Evolutionary conservation across 768 basidiomycete species (phyloP).

Genomic region (Lactarius trivialis): DNA sequence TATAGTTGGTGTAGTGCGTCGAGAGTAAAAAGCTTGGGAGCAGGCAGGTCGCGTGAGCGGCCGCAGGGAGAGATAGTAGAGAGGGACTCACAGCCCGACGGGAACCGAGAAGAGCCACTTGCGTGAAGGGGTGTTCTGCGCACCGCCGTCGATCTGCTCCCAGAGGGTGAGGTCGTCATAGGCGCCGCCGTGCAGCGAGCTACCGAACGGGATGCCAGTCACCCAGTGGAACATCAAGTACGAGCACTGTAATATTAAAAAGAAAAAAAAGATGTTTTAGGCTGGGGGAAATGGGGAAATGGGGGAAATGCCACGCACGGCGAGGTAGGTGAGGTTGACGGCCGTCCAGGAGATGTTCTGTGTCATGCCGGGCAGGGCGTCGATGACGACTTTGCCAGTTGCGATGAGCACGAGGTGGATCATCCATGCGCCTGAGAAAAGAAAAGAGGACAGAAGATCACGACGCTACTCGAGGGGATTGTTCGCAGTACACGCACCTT

Average conservation of each 20-base stretch:
- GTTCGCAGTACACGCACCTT: slow-evolving; percentile 47
- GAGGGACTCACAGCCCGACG: slow-evolving; percentile 66
- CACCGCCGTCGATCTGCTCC: slow-evolving; percentile 99
- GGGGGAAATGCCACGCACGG: slow-evolving; percentile 47
- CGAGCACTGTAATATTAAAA: slow-evolving; percentile 34
- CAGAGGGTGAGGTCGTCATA: slow-evolving; percentile 97
- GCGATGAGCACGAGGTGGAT: slow-evolving; percentile 94
- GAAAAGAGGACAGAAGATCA: background rate
- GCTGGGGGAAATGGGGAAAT: background rate
- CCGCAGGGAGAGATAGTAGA: slow-evolving; percentile 1
- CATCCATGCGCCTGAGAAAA: slow-evolving; percentile 86
- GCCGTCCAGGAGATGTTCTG: slow-evolving; percentile 95
- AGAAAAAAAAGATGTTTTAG: background rate
- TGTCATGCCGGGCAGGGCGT: slow-evolving; percentile 89
- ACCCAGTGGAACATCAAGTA: slow-evolving; percentile 99
- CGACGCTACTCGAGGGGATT: background rate
- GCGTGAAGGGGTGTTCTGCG: slow-evolving; percentile 96
- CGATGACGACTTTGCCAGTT: slow-evolving; percentile 85
- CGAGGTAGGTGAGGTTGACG: slow-evolving; percentile 84
- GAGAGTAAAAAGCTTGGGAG: slow-evolving; percentile 80
- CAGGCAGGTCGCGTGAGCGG: slow-evolving; percentile 18
- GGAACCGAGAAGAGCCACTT: slow-evolving; percentile 94
- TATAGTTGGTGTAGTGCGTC: slow-evolving; percentile 96
- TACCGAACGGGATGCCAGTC: slow-evolving; percentile 93
- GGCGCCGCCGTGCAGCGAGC: slow-evolving; percentile 80